A percentile compares a stretch with the other conserved stretches of the same genome.
Evolutionary conservation across 257 asterid genomes (phyloP).

Genomic region (Salvia splendens): DNA sequence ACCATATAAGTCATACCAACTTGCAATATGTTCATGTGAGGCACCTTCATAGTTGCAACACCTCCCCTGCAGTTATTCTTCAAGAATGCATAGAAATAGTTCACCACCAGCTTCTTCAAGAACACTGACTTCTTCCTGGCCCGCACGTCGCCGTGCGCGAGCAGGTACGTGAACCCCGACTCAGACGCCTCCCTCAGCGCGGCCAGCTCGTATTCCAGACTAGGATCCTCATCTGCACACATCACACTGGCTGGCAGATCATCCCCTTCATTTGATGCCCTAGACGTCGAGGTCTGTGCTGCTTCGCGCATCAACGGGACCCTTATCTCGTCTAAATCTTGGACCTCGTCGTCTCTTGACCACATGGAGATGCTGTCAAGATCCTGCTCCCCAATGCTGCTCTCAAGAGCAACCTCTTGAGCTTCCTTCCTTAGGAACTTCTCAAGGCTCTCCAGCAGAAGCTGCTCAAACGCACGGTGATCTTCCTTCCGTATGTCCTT

Average conservation of each 20-base stretch:
- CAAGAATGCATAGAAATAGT: slow-evolving; percentile 83
- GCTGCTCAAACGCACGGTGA: slow-evolving; percentile 78
- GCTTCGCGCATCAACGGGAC: slow-evolving; percentile 58
- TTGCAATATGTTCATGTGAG: slow-evolving; percentile 74
- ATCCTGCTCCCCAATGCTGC: slow-evolving; percentile 35
- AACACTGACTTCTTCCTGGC: slow-evolving; percentile 82
- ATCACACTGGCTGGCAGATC: slow-evolving; percentile 54
- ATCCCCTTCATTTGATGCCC: neutral
- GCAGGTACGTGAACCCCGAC: slow-evolving; percentile 82
- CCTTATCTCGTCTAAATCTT: slow-evolving; percentile 49
- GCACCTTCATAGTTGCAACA: slow-evolving; percentile 86
- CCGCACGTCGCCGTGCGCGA: slow-evolving; percentile 85
- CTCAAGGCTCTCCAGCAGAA: slow-evolving; percentile 75
- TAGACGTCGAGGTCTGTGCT: slow-evolving; percentile 32
- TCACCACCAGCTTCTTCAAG: slow-evolving; percentile 72
- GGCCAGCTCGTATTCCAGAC: slow-evolving; percentile 84
- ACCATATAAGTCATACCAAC: slow-evolving; percentile 94
- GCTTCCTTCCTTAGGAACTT: slow-evolving; percentile 78
- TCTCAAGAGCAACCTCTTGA: slow-evolving; percentile 66
- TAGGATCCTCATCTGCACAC: slow-evolving; percentile 68
- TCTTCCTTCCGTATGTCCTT: slow-evolving; percentile 90
- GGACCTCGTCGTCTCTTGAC: slow-evolving; percentile 46
- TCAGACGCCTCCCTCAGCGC: slow-evolving; percentile 72
- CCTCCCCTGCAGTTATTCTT: slow-evolving; percentile 95
- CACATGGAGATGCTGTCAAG: slow-evolving; percentile 46